These are phyloP conservation scores for Actinidia arguta DNA, from an alignment of 179 eudicot species.

Conservation along the genomic window DNA sequence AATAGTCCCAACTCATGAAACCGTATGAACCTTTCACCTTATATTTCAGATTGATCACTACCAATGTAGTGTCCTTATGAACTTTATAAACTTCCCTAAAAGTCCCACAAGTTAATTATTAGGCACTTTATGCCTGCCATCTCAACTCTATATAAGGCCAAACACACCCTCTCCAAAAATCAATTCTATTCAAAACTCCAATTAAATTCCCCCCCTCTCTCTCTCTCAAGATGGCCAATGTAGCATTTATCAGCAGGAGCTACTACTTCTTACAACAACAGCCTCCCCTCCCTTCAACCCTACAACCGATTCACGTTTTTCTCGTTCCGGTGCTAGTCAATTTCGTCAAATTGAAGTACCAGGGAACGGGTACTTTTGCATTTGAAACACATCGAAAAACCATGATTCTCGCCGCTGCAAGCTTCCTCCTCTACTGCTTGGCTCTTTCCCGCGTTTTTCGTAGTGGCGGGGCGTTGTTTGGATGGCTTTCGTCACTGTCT, in stretches of 20 bases:
- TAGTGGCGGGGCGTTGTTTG: neutral
- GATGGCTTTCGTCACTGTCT: neutral
- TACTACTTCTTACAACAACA: neutral
- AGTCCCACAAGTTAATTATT: too few relatives aligned
- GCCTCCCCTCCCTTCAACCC: neutral
- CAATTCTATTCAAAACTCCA: too few relatives aligned
- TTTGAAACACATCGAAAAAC: neutral
- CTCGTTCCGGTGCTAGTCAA: neutral
- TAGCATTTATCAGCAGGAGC: neutral
- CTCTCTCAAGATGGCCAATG: too few relatives aligned
- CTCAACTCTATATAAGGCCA: too few relatives aligned
- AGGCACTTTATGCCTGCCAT: too few relatives aligned
- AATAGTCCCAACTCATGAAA: too few relatives aligned
- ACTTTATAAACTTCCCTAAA: too few relatives aligned
- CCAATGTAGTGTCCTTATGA: too few relatives aligned
- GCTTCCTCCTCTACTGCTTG: conserved; percentile 4
- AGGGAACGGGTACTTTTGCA: neutral
- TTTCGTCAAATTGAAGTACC: neutral
- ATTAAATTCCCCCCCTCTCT: too few relatives aligned
- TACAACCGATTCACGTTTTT: neutral
- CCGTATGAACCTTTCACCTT: too few relatives aligned
- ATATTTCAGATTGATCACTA: too few relatives aligned
- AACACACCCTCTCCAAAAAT: too few relatives aligned
- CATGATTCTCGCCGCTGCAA: neutral
- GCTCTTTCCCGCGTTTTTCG: neutral